These are phyloP conservation scores for Hemisphaericaspora xylofermentans DNA, from an alignment of 1,139 yeast genomes.

Conservation along the genomic window DNA sequence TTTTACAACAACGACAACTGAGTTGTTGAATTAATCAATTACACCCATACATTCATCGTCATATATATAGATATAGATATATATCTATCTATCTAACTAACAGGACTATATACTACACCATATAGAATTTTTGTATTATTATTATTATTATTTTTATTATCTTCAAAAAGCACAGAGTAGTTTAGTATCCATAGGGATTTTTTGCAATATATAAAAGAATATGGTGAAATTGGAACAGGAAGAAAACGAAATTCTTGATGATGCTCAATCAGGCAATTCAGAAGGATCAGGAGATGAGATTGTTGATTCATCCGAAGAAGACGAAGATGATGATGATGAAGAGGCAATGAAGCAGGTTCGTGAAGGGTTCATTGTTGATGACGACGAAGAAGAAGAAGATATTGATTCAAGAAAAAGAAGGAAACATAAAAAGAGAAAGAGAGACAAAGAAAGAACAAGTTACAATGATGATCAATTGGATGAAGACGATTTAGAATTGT, in stretches of 20 bases:
- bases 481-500: constrained; percentile 90
- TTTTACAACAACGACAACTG: too few species aligned
- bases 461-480: constrained; percentile 70
- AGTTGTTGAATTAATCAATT: too few species aligned
- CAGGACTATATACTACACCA: too few species aligned
- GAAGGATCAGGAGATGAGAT: constrained; percentile 47
- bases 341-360: constrained; percentile 74
- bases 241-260: constrained; percentile 39
- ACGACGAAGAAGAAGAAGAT: constrained; percentile 71
- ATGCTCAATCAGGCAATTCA: constrained; percentile 18
- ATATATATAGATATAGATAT: too few species aligned
- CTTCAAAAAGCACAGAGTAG: too few species aligned
- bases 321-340: constrained; percentile 73
- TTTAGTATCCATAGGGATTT: too few species aligned
- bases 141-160: background rate
- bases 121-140: too few species aligned
- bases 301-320: constrained; percentile 73
- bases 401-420: constrained; percentile 41
- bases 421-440: constrained; percentile 42
- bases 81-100: too few species aligned
- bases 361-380: constrained; percentile 94
- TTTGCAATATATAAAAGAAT: background rate
- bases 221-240: constrained; percentile 26
- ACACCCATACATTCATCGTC: too few species aligned
- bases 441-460: constrained; percentile 26